A percentile compares a stretch with the other conserved stretches of the same genome.
These are phyloP conservation scores for Gorgonomyces haynaldii DNA, from an alignment of 192 early-diverging fungal species.

Conservation along the genomic window DNA sequence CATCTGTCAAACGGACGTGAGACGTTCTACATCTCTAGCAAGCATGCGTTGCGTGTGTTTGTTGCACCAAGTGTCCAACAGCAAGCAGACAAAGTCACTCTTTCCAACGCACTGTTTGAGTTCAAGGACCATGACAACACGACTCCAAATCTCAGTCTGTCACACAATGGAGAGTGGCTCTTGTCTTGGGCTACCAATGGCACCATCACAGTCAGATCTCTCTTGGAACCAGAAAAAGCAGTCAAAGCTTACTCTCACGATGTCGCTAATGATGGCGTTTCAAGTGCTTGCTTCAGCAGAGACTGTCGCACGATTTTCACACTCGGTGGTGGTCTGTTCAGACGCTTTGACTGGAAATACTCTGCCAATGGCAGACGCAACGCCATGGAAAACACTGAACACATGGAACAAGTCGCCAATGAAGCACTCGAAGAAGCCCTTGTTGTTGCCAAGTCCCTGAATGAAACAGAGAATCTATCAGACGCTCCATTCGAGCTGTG, in stretches of 20 bases:
- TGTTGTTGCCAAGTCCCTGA: not conserved
- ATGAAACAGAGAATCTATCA: not conserved
- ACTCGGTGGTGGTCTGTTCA: conserved; percentile 30
- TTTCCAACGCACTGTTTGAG: conserved; percentile 9
- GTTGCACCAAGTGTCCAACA: too few species aligned
- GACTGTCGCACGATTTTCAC: conserved; percentile 26
- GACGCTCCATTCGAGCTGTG: too few species aligned
- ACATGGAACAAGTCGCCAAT: conserved; percentile 2
- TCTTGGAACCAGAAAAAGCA: conserved; percentile 37
- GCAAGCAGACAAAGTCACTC: too few species aligned
- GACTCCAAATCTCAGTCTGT: conserved; percentile 7
- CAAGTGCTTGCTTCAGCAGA: conserved; percentile 15
- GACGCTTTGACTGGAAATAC: conserved; percentile 37
- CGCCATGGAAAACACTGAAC: conserved; percentile 22
- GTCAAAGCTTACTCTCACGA: conserved; percentile 33
- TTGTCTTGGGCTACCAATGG: conserved; percentile 33
- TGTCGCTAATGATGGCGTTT: conserved; percentile 24
- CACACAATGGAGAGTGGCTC: conserved; percentile 28
- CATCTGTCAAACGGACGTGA: conserved; percentile 23
- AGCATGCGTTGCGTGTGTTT: too few species aligned
- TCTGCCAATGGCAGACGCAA: conserved; percentile 24
- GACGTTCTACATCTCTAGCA: conserved; percentile 31
- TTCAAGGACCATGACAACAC: conserved; percentile 27
- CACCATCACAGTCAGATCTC: conserved; percentile 25
- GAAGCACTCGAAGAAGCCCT: not conserved